A percentile compares a stretch with the other conserved stretches of the same genome.
These are phyloP conservation scores for Babesia gibsoni DNA, from an alignment of 169 alveolate species.

Conservation along the genomic window DNA sequence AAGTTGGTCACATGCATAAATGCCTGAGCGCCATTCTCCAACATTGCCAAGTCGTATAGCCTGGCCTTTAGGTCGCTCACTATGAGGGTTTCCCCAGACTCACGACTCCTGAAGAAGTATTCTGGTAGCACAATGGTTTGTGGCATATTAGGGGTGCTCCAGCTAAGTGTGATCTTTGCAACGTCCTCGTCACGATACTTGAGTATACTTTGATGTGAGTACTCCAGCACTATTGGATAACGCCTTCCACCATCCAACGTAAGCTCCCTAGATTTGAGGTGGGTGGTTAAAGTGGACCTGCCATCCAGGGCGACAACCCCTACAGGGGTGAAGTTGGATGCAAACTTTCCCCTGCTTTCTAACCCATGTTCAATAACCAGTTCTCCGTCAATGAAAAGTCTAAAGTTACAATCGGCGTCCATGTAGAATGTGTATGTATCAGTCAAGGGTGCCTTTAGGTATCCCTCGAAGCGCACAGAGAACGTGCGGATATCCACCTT, in stretches of 20 bases:
- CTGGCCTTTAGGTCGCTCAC: slow-evolving; percentile 80
- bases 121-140: slow-evolving; percentile 80
- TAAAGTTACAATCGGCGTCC: slow-evolving; percentile 77
- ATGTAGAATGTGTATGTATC: slow-evolving; percentile 75
- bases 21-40: slow-evolving; percentile 85
- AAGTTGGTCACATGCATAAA: slow-evolving; percentile 71
- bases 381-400: slow-evolving; percentile 82
- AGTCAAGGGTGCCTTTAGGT: slow-evolving; percentile 77
- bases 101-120: slow-evolving; percentile 77
- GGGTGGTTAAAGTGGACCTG: slow-evolving; percentile 64
- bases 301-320: slow-evolving; percentile 72
- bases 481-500: slow-evolving; percentile 83
- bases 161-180: slow-evolving; percentile 64
- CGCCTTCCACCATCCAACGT: slow-evolving; percentile 77
- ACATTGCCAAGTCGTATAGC: slow-evolving; percentile 43
- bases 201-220: slow-evolving; percentile 76
- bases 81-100: slow-evolving; percentile 67
- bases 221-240: slow-evolving; percentile 77
- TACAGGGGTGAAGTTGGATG: slow-evolving; percentile 49
- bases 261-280: slow-evolving; percentile 69
- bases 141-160: slow-evolving; percentile 73
- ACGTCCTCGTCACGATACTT: slow-evolving; percentile 73
- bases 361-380: slow-evolving; percentile 81
- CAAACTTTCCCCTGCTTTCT: slow-evolving; percentile 72
- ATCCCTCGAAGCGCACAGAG: slow-evolving; percentile 87